These are phyloP conservation scores for Speleostelium caveatum DNA, from an alignment of 78 protist species.

Conservation along the genomic window DNA sequence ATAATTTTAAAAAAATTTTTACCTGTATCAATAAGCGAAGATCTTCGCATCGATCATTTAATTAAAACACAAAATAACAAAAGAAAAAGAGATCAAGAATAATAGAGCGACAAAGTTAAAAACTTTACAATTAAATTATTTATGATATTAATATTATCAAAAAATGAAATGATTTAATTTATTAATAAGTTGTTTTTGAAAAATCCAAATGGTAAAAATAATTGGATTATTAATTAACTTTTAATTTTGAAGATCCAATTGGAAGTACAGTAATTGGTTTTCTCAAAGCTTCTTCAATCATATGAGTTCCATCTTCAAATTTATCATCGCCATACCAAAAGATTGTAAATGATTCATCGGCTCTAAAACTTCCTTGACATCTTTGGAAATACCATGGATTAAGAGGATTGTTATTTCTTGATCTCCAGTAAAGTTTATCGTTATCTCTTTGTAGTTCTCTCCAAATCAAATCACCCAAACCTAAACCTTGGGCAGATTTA, in stretches of 20 bases:
- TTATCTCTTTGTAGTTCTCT: slow-evolving; percentile 58
- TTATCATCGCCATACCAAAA: slow-evolving; percentile 74
- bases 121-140: too few species aligned
- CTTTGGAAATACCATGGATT: slow-evolving; percentile 69
- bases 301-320: slow-evolving; percentile 52
- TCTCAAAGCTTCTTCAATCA: slow-evolving; percentile 50
- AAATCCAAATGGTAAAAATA: too few species aligned
- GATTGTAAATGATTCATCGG: slow-evolving; percentile 52
- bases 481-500: slow-evolving; percentile 63
- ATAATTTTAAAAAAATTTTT: too few species aligned
- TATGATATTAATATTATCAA: too few species aligned
- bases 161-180: too few species aligned
- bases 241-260: slow-evolving; percentile 2
- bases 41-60: too few species aligned
- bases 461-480: slow-evolving; percentile 68
- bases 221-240: too few species aligned
- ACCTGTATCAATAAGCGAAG: too few species aligned
- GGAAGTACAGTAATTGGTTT: slow-evolving; percentile 71
- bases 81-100: too few species aligned
- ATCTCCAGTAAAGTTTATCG: slow-evolving; percentile 59
- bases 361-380: slow-evolving; percentile 65
- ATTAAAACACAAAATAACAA: too few species aligned
- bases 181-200: too few species aligned
- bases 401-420: slow-evolving; percentile 47
- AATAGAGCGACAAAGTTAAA: too few species aligned